Base-by-base conservation (phyloP, 164 flowering plant genomes). In the Dillenia suffruticosa region DNA sequence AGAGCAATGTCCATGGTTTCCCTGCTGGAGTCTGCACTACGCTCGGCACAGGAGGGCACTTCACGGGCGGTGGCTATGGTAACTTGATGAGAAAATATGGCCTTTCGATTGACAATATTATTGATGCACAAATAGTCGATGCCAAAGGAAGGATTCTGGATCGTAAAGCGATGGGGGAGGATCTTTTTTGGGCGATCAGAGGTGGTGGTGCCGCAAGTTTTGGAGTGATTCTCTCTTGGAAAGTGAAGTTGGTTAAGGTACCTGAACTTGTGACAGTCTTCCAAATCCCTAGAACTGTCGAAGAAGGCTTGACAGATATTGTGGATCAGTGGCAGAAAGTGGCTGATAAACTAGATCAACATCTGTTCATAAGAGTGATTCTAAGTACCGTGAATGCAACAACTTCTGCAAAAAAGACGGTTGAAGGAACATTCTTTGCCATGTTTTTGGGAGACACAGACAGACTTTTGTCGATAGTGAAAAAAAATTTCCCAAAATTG, bases 181-280 rank as follows among this genome's bases (percentile, higher is more conserved):
- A 82, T 32, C 61, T 77, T 1, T 82, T 82, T 44, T 79, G 86
- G 86, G 86, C 86, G 1, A 73, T 82, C 15, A 43, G 79, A 47
- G 86, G 86, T 0, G 84, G 86, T 1, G 86, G 84, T 8, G 82
- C 43, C 22, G 57, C 57, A 5, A 54, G 57, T 44, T 54, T 54
- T 24, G 57, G 57, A 22, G 57, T 54, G 5, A 54, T 54, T 24
- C 57, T 54, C 12, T 9, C 13, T 1, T 70, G 73, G 73, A 70
- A 64, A 40, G 44, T 70, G 43, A 17, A 56, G 51, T 44, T 70
- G 24, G 63, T 56, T 54, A 19, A 12, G 3, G 64, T 70, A 48
- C 72, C 69, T 9, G 40, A 58, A 49, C 62, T 44, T 2, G 76
- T 73, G 1, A 73, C 76, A 1, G 59, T 68, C 2, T 73, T 61